Evolutionary conservation across 257 asterid species (phyloP), one percentile per base, ranked within the genome.

Genomic region (Solanum chilense): DNA sequence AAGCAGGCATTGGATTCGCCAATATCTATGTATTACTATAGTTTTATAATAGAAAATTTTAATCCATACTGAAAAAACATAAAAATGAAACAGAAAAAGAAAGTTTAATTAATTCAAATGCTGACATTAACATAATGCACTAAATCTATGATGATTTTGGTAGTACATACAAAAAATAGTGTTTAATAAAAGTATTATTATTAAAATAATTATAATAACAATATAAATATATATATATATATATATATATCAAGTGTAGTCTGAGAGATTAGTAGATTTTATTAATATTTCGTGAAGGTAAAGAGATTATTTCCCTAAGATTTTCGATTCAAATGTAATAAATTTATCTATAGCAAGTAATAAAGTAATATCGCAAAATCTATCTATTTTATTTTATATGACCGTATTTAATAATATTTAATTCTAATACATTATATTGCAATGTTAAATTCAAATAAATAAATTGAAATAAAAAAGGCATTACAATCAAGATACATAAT

Each of bases 201-300:
- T 12, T 64, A 64, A 64, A 60, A 60, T 60, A 60, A 60, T 49
- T 49, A 49, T 0, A 49, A 49, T 15, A 49, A 13, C 0, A 49
- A 49, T 49, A 49, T 15, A 33, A 3, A 33, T 3, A 33, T 3
- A 33, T 33, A 33, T 33, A 49, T 49, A 5, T 0, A 49, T n/a
- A n/a, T n/a, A n/a, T n/a, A n/a, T n/a, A 52, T 56, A 7, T 20
- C 3, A 56, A 1, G 5, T 20, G 12, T 18, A 0, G 12, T 56
- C 0, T 0, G 5, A 2, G 2, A 20, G 25, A 12, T 4, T 56
- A 20, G n/a, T 3, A 20, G 25, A 20, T 5, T 1, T 56, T 56
- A 56, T 56, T 10, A 56, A 0, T 56, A 18, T 0, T 20, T 56
- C 64, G 2, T 0, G 0, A 2, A 56, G 2, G 0, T 56, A 56